Evolutionary conservation across 179 eudicot species (phyloP).

Genomic region (Silene coronaria): DNA sequence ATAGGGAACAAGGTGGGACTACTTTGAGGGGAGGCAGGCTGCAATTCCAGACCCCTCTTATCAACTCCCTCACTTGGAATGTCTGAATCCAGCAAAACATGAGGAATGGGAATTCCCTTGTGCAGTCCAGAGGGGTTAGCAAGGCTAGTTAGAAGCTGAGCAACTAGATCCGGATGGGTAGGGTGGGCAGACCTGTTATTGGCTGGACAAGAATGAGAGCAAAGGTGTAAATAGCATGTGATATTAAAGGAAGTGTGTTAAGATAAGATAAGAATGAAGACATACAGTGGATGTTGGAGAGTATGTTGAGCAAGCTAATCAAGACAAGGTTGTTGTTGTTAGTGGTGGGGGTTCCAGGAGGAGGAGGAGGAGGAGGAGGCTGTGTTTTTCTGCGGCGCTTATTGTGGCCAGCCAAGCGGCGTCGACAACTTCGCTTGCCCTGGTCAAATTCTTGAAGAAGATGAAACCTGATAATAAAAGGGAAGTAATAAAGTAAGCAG

Average conservation of each 20-base stretch:
- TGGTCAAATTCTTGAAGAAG: constrained; percentile 80
- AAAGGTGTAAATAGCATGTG: too few relatives aligned
- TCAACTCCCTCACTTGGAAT: constrained; percentile 22
- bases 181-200: constrained; percentile 41
- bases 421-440: constrained; percentile 84
- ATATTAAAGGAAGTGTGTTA: too few relatives aligned
- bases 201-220: constrained; percentile 40
- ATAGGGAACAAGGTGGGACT: constrained; percentile 22
- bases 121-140: constrained; percentile 43
- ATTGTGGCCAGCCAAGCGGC: constrained; percentile 88
- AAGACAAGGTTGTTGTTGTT: constrained; percentile 57
- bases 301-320: constrained; percentile 53
- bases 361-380: constrained; percentile 50
- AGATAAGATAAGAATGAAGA: neutral
- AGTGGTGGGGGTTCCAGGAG: constrained; percentile 33
- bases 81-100: constrained; percentile 35
- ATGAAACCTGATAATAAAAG: constrained; percentile 78
- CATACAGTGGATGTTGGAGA: constrained; percentile 68
- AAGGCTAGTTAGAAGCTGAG: constrained; percentile 62
- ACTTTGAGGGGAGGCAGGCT: constrained; percentile 24
- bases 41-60: constrained; percentile 16
- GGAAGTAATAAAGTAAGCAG: neutral
- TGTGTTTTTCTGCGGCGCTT: constrained; percentile 80
- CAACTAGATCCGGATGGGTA: constrained; percentile 47
- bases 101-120: constrained; percentile 33